These are phyloP conservation scores for Spergularia marina DNA, from an alignment of 148 eudicot species.

Conservation along the genomic window DNA sequence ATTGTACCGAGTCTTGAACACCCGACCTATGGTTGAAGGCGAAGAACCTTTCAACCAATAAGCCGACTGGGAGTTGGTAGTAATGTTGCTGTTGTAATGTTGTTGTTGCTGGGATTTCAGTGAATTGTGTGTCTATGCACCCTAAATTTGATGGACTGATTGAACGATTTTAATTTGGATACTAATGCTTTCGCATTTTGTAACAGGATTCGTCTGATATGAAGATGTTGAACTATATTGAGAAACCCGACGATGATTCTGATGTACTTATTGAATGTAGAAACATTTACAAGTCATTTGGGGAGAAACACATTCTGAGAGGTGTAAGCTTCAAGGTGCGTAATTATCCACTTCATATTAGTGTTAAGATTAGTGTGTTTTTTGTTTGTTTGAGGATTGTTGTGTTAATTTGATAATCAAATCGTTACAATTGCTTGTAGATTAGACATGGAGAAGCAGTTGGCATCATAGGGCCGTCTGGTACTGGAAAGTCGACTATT, in stretches of 20 bases:
- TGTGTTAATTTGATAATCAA: not conserved
- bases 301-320: slow-evolving; percentile 79
- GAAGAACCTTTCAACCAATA: too few species aligned
- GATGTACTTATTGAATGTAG: slow-evolving; percentile 93
- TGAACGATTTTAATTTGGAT: not conserved
- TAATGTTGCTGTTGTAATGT: too few species aligned
- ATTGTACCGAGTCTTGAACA: too few species aligned
- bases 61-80: too few species aligned
- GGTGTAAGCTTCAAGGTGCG: slow-evolving; percentile 94
- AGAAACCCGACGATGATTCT: slow-evolving; percentile 57
- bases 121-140: too few species aligned
- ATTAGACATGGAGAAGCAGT: slow-evolving; percentile 96
- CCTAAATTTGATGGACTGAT: too few species aligned
- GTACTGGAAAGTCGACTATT: slow-evolving; percentile 95
- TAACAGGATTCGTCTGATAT: slow-evolving; percentile 46
- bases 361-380: not conserved
- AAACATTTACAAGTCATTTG: slow-evolving; percentile 78
- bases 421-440: slow-evolving; percentile 35
- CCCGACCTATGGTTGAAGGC: too few species aligned
- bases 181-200: not conserved
- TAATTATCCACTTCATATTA: not conserved
- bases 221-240: slow-evolving; percentile 33
- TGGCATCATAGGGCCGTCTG: slow-evolving; percentile 95
- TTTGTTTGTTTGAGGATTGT: not conserved
- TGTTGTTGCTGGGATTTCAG: too few species aligned